Base-by-base conservation (phyloP, 148 eudicot genomes). In the Tetragonia tetragonoides region DNA sequence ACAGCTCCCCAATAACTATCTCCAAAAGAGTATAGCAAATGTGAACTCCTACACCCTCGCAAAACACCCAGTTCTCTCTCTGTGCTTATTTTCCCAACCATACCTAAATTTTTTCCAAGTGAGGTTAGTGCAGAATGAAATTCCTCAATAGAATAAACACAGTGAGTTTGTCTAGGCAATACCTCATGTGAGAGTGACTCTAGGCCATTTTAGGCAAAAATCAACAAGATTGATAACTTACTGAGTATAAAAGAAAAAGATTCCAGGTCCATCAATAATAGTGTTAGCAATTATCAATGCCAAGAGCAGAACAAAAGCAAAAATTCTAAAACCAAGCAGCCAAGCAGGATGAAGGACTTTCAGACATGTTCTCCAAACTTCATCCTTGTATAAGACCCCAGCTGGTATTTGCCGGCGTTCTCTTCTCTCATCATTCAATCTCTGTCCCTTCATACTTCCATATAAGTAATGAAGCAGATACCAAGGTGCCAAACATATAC, bases 201-300 rank as follows among this genome's bases (percentile, higher is more conserved):
- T 49, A 74, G 6, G 16, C n/a, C 41, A 24, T 16, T 70, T 61
- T 69, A 12, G 18, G 10, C 34, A 28, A 10, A 65, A 46, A 42
- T 23, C 42, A 37, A 40, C 56, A 59, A 53, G 49, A 51, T 23
- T 53, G 65, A 72, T 10, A 72, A 24, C 95, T 92, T 89, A 94
- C 97, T 90, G 93, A 76, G 98, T 92, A 70, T 94, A 94, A 77
- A 75, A 92, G 84, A 40, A 82, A 79, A 90, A 89, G 78, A 90
- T 84, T 73, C 85, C 84, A 59, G 67, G 87, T 73, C 93, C 90
- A 62, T 83, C 81, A 66, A 64, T 63, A 67, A 88, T 77, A 20
- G 83, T 76, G 77, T 90, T 86, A 53, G 87, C 83, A 56, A 82
- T 47, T 42, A 94, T 86, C 80, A 90, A 71, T 10, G 87, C 73